Percentiles rank a stretch among this genome's conserved stretches.
phyloP scores from a whole-genome alignment of 1,284 basidiomycete genomes.

The Ganoderma meredithae region DNA sequence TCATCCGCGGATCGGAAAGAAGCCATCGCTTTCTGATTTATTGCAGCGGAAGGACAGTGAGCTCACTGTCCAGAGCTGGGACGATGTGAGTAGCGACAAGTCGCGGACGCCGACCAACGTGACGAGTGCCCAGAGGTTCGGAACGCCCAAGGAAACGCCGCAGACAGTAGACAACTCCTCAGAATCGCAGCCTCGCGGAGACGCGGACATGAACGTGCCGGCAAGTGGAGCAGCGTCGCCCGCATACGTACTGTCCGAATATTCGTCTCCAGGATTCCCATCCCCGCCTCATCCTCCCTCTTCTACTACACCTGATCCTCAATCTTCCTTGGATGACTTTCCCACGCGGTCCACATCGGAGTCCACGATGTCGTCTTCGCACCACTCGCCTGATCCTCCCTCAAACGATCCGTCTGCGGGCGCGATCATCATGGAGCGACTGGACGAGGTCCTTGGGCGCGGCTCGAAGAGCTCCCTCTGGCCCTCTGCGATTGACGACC shows the following conservation, averaged over 20 bases:
- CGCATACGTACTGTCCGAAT: conserved; percentile 29
- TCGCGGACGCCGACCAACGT: conserved; percentile 55
- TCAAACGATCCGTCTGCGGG: conserved; percentile 44
- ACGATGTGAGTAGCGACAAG: conserved; percentile 59
- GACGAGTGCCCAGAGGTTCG: conserved; percentile 48
- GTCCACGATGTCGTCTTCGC: conserved; percentile 53
- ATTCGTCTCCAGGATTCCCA: conserved; percentile 46
- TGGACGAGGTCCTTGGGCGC: conserved; percentile 72
- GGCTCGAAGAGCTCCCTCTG: conserved; percentile 67
- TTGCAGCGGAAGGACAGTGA: conserved; percentile 60
- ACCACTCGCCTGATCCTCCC: conserved; percentile 46
- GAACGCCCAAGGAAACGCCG: conserved; percentile 29
- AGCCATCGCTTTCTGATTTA: conserved; percentile 70
- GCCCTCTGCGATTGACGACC: conserved; percentile 79
- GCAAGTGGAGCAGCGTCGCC: conserved; percentile 34
- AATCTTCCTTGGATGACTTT: conserved; percentile 69
- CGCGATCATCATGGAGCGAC: conserved; percentile 63
- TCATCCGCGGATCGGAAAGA: conserved; percentile 51
- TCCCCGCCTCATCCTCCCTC: conserved; percentile 65
- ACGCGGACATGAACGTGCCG: conserved; percentile 29
- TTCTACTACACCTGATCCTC: conserved; percentile 76
- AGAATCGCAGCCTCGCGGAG: conserved; percentile 24
- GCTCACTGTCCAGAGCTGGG: conserved; percentile 62
- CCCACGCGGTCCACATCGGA: conserved; percentile 55
- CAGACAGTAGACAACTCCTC: conserved; percentile 20